Evolutionary conservation across 495 filamentous ascomycete species (phyloP), one percentile per base, ranked within the genome.

Genomic region (Clavariopsis aquatica): DNA sequence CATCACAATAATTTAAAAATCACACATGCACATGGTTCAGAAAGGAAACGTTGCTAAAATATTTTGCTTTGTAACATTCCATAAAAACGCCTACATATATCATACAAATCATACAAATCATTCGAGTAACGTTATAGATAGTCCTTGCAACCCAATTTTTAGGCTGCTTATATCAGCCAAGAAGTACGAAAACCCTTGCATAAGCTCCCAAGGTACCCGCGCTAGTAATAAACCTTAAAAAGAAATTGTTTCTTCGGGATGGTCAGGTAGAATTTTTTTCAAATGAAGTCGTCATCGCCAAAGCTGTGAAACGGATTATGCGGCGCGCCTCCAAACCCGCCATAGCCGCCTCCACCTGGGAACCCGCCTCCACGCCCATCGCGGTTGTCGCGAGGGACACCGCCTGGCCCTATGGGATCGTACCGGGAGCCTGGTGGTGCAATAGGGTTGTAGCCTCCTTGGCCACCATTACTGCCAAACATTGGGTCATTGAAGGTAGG

Each of bases 401-500:
- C 81, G 15, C 91, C 90, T 1, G 94, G 94, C 0, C 89, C 90
- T 15, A 91, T 73, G 8, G 93, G 94, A 80, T 97, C 94, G 76
- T 91, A 90, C 68, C 87, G 73, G 24, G 85, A 77, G 28, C 87
- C 87, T 10, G 83, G 85, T 20, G 87, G 85, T 28, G 79, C 79
- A 66, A 81, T 80, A 15, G 80, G 79, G 65, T 84, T 78, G 66
- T 80, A 84, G 26, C 75, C 15, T 22, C 71, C 80, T 26, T 77
- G 77, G 29, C 74, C 76, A 10, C 80, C 81, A 19, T 73, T 72
- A 0, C 90, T 91, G 36, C 82, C 84, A 74, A 97, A 97, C 69
- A 97, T 74, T 27, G 91, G 92, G 74, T 98, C 94, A 71, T 97
- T 91, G 69, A 96, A 93, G 0, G 91, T 95, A 0, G 94, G 94